Base-by-base conservation (phyloP, 768 basidiomycete genomes). In the Tylopilus vinaceipallidus region DNA sequence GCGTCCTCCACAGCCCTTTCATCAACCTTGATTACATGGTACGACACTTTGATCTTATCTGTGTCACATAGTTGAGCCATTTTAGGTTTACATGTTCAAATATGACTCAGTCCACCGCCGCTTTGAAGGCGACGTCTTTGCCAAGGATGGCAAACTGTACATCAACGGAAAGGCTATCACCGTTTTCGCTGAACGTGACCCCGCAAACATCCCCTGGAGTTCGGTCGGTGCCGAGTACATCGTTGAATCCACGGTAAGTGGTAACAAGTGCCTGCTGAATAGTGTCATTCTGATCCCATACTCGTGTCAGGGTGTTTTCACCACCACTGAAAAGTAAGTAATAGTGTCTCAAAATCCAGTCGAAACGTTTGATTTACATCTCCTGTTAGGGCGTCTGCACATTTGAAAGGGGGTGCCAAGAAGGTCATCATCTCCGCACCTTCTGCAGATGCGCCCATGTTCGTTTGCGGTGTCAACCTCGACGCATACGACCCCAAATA, bases 361-460 rank as follows among this genome's bases (percentile, higher is more conserved):
- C 17, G 42, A 23, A 44, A 64, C 22, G 14, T 7, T 42, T 43
- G 33, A 35, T 20, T 47, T 14, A 38, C 49, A 17, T 46, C 50
- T 19, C 20, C 44, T 42, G n/a, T 4, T 49, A 89, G 86, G 78
- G 95, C 95, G 47, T 78, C 79, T 41, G 86, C 83, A 59, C 95
- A 99, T 77, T 77, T 99, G 75, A 93, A 95, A 75, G 95, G 95
- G 62, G 95, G 95, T 70, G 95, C 95, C 67, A 98, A 98, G 86
- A 99, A 98, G 80, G 95, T 99, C 69, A 79, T 99, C 76, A 98
- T 99, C 82, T 95, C 95, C 58, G 95, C 95, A 40, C 95, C 95
- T 59, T 98, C 95, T n/a, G 81, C 91, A 27, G 91, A 95, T 68
- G 92, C 93, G 6, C 92, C 92, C 60, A 95, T 95, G 92, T 94